phyloP scores from a whole-genome alignment of 306 rosid species.

The Urtica urens region DNA sequence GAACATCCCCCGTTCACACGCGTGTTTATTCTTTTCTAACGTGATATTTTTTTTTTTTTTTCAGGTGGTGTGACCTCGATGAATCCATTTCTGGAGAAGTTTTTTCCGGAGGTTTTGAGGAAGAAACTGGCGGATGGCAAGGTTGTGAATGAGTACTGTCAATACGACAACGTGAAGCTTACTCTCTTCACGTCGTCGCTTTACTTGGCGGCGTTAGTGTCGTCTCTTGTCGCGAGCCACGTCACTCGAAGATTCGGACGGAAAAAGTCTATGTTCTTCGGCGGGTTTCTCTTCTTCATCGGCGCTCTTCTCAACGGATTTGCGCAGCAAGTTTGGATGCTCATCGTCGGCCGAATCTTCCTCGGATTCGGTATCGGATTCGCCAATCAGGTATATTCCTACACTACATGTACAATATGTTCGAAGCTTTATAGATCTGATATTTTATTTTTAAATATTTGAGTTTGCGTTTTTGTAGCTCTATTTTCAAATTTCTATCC shows the following conservation, averaged over 20 bases:
- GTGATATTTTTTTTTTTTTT: neutral
- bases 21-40: neutral
- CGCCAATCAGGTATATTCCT: slow-evolving; percentile 63
- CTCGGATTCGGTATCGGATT: slow-evolving; percentile 96
- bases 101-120: slow-evolving; percentile 54
- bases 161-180: slow-evolving; percentile 53
- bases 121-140: slow-evolving; percentile 24
- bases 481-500: neutral
- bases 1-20: neutral
- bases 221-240: slow-evolving; percentile 65
- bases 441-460: neutral
- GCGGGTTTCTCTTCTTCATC: slow-evolving; percentile 52
- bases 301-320: slow-evolving; percentile 74
- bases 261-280: slow-evolving; percentile 67
- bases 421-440: neutral
- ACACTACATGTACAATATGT: neutral
- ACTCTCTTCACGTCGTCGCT: slow-evolving; percentile 88
- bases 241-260: slow-evolving; percentile 67
- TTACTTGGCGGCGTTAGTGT: slow-evolving; percentile 72
- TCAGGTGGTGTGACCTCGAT: slow-evolving; percentile 90
- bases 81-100: slow-evolving; percentile 61
- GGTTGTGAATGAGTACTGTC: slow-evolving; percentile 55
- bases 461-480: neutral
- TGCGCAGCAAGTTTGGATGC: slow-evolving; percentile 54
- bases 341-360: slow-evolving; percentile 75